Evolutionary conservation across 2,329 filamentous ascomycete genomes (phyloP), one percentile per base, ranked within the genome.

Genomic region (Emydomyces testavorans): DNA sequence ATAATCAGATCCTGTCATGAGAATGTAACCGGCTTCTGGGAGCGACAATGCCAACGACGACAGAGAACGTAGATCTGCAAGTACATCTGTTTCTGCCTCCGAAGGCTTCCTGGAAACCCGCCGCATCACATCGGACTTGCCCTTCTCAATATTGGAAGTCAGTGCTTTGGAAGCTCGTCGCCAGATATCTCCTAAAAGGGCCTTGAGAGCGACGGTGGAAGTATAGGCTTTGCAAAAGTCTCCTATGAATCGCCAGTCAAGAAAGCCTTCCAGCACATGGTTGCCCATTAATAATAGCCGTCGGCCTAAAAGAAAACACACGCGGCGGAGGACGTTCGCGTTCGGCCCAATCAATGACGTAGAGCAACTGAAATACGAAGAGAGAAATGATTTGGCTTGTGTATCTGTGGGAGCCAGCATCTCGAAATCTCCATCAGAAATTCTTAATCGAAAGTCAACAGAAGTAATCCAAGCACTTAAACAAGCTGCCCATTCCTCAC

Each of bases 1-100:
- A 56, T 92, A 90, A 65, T 95, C 90, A 43, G 84, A 88, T 1
- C 90, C 90, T 0, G 83, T 83, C 56, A 94, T 76, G 57, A 94
- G 81, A 55, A 85, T 71, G 5, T 69, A 64, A 24, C 73, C 76
- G 37, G 67, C 67, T 20, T 72, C 58, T 18, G 67, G 64, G 48
- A 69, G 59, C 21, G 59, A 54, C 21, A 64, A 67, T 3, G 65
- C 54, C 26, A 72, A 54, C 18, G 68, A 56, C 8, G 67, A 70
- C 48, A 71, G 55, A 6, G 58, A 52, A 28, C 64, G 62, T 42
- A 70, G 55, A 42, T 64, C 58, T 35, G 50, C 41, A 11, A 57
- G 49, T 13, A 60, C 36, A 37, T 54, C 24, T 10, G 48, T 6
- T 29, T 53, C 55, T 8, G 53, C 28, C 2, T 52, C 52, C 29